phyloP scores from a whole-genome alignment of 2,329 filamentous ascomycete genomes.

The Arthrocladium fulminans region DNA sequence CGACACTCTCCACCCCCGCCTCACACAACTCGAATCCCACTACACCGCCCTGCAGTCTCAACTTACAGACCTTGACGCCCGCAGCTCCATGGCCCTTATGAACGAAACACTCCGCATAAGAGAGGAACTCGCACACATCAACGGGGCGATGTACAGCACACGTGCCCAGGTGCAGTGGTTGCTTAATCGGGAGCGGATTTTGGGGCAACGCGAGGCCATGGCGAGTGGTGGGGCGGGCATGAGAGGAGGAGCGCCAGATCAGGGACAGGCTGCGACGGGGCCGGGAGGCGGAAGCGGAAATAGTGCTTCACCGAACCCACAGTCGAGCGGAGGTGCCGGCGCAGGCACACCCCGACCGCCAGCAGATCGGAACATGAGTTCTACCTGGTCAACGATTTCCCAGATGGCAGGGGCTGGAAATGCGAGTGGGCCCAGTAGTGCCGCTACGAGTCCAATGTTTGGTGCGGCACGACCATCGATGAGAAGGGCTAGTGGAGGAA shows the following conservation, averaged over 20 bases:
- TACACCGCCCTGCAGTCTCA: conserved; percentile 26
- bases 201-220: conserved; percentile 2
- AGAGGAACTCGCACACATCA: conserved; percentile 54
- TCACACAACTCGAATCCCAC: conserved; percentile 12
- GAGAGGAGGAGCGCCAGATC: conserved; percentile 20
- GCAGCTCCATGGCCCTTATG: conserved; percentile 53
- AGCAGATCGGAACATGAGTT: not conserved
- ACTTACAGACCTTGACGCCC: conserved; percentile 51
- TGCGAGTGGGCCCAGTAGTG: conserved; percentile 7
- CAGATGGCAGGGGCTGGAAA: not conserved
- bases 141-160: conserved; percentile 50
- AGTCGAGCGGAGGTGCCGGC: not conserved
- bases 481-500: conserved; percentile 8
- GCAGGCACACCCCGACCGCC: not conserved
- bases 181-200: conserved; percentile 44
- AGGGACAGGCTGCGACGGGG: not conserved
- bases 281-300: not conserved
- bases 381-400: not conserved
- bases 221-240: conserved; percentile 29
- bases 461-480: not conserved
- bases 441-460: conserved; percentile 3
- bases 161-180: conserved; percentile 56
- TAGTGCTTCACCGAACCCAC: not conserved
- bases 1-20: conserved; percentile 24
- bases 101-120: conserved; percentile 54